Percentiles rank a stretch among this genome's conserved stretches.
Conservation (phyloP, 2,329 filamentous ascomycete species). For the Aspergillus ibericus region DNA sequence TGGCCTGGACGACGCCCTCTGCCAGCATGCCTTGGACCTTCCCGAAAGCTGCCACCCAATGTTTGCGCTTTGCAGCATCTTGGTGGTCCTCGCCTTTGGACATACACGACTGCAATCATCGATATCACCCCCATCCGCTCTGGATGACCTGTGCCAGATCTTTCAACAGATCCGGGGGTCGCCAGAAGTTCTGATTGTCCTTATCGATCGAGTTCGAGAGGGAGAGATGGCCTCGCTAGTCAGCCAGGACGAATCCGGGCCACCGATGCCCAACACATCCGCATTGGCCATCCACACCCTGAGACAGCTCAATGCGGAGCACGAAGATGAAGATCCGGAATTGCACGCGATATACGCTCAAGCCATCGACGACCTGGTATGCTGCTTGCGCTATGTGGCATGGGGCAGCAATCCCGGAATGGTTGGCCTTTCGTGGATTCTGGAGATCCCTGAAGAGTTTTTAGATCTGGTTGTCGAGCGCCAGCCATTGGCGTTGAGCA, state of each 20-base stretch:
- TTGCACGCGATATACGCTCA: slow-evolving; percentile 1
- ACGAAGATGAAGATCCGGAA: background rate
- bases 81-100: background rate
- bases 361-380: slow-evolving; percentile 6
- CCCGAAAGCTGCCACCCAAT: background rate
- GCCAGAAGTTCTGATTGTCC: background rate
- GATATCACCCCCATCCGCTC: background rate
- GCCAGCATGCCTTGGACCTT: background rate
- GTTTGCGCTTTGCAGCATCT: background rate
- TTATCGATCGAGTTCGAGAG: background rate
- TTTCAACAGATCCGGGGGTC: background rate
- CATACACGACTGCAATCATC: background rate
- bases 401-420: slow-evolving; percentile 8
- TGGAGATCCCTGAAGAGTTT: slow-evolving; percentile 3
- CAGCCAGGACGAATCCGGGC: background rate
- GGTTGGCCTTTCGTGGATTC: slow-evolving; percentile 8
- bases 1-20: background rate
- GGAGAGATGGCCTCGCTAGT: background rate
- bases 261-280: background rate
- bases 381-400: slow-evolving; percentile 8
- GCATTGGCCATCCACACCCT: slow-evolving; percentile 8
- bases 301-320: slow-evolving; percentile 2
- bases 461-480: slow-evolving; percentile 2
- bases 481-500: slow-evolving; percentile 8
- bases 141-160: background rate